Percentiles rank a stretch among this genome's conserved stretches.
Conservation (phyloP, 306 rosid genomes). For the Gastrolobium bilobum region DNA sequence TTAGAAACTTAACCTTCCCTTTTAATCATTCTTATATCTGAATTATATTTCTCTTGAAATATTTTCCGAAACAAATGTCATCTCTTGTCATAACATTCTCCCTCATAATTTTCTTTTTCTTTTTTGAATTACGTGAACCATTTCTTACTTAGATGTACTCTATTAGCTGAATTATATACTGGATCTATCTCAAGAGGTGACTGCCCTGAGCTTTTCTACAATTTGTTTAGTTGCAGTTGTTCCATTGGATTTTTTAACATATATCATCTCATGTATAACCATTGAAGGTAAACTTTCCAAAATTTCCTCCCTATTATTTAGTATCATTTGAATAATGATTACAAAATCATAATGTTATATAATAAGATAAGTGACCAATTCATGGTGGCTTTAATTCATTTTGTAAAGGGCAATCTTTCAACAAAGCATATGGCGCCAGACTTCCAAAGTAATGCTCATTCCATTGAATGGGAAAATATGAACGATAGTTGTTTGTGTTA, state of each 20-base stretch:
- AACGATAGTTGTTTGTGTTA: neutral
- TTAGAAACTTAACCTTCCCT: too few relatives aligned
- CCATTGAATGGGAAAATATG: neutral
- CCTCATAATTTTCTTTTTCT: too few relatives aligned
- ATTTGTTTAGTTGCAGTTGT: neutral
- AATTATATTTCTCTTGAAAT: neutral
- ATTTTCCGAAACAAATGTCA: neutral
- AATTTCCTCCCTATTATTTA: neutral
- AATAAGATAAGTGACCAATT: slow-evolving; percentile 11
- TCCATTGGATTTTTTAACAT: neutral
- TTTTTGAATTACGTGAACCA: neutral
- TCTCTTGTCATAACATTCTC: neutral
- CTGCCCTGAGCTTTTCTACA: slow-evolving; percentile 2
- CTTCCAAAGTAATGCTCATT: neutral
- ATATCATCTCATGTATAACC: neutral
- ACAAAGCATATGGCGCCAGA: slow-evolving; percentile 1
- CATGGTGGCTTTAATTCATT: slow-evolving; percentile 5
- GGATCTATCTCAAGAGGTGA: slow-evolving; percentile 4
- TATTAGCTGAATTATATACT: neutral
- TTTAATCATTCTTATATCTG: neutral
- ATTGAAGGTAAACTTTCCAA: neutral
- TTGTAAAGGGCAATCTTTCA: neutral
- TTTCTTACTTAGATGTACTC: neutral
- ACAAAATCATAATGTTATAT: neutral
- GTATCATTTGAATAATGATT: slow-evolving; percentile 11